Evolutionary conservation across 164 flowering plant species (phyloP), one percentile per base, ranked within the genome.

Genomic region (Annona cherimola): DNA sequence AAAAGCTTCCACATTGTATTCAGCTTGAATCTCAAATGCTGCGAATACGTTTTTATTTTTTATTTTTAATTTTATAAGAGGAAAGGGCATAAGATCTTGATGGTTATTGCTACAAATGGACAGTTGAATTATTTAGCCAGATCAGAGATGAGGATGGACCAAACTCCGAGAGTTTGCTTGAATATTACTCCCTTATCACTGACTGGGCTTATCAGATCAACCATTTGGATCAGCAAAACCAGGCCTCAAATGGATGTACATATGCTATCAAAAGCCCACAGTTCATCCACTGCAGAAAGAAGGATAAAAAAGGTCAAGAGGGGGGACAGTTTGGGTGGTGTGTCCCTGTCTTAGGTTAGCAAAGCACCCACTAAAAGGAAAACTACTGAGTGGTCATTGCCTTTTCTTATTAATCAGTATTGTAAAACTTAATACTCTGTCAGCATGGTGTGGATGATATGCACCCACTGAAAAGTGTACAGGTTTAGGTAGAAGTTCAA

Each of bases 321-420:
- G 9, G 57, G 14, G 9, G 14, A 50, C 9, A 11, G 14, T 16
- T 50, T 50, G 9, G 9, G 50, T 45, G 66, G 42, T 42, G 61
- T 44, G 66, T 70, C 66, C 57, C 54, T 50, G 5, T 70, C 73
- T 5, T 20, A 19, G 63, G 67, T 50, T 39, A 62, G 45, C 41
- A 61, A 71, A 45, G 63, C 57, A 9, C 19, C 77, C 75, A 68
- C 75, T 67, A 68, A 20, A 61, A 64, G 18, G 42, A 62, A 59
- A 57, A 42, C 63, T 61, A 67, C 18, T 40, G 61, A 66, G 66
- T 45, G 71, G 50, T 70, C 45, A 70, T 57, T 70, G 45, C 69
- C 5, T 65, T 75, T 67, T 67, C 67, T 63, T 75, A 57, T 16
- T 20, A 54, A 19, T 64, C 43, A 61, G 57, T 20, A 1, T 35